Evolutionary conservation across 2,329 filamentous ascomycete species (phyloP).

Genomic region (Massarina eburnea): DNA sequence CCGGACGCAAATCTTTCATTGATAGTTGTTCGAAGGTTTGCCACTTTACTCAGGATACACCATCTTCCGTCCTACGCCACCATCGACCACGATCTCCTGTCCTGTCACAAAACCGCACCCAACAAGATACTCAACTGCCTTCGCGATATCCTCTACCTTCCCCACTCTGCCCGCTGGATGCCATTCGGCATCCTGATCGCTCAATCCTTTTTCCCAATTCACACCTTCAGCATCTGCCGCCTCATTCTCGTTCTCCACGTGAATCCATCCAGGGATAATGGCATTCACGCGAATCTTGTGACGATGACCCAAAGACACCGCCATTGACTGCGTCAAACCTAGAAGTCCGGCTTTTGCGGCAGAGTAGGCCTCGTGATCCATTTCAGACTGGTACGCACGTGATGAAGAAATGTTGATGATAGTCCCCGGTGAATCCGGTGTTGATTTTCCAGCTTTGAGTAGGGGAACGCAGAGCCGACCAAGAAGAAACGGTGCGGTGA

Average conservation of each 20-base stretch:
- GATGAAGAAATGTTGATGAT: slow-evolving; percentile 55
- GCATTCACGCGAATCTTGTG: slow-evolving; percentile 52
- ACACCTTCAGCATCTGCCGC: slow-evolving; percentile 44
- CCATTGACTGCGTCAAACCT: slow-evolving; percentile 54
- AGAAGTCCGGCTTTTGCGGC: slow-evolving; percentile 55
- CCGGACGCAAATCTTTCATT: too few species aligned
- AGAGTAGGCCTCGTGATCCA: slow-evolving; percentile 54
- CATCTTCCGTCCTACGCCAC: slow-evolving; percentile 51
- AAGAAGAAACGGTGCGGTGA: slow-evolving; percentile 38
- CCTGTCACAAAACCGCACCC: slow-evolving; percentile 47
- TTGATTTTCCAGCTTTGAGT: slow-evolving; percentile 21
- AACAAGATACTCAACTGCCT: slow-evolving; percentile 46
- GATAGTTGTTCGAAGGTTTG: too few species aligned
- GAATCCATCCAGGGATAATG: slow-evolving; percentile 56
- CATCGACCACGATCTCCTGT: slow-evolving; percentile 51
- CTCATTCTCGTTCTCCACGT: slow-evolving; percentile 49
- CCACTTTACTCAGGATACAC: slow-evolving; percentile 40
- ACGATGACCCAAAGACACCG: slow-evolving; percentile 47
- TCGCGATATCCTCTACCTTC: slow-evolving; percentile 50
- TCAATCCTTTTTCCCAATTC: slow-evolving; percentile 52
- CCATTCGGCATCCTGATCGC: slow-evolving; percentile 50
- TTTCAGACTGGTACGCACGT: slow-evolving; percentile 52
- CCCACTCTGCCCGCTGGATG: slow-evolving; percentile 55
- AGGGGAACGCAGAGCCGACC: slow-evolving; percentile 35
- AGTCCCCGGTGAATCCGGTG: slow-evolving; percentile 26